Base-by-base conservation (phyloP, 805 yeast genomes). In the Starmerella vaccinii region DNA sequence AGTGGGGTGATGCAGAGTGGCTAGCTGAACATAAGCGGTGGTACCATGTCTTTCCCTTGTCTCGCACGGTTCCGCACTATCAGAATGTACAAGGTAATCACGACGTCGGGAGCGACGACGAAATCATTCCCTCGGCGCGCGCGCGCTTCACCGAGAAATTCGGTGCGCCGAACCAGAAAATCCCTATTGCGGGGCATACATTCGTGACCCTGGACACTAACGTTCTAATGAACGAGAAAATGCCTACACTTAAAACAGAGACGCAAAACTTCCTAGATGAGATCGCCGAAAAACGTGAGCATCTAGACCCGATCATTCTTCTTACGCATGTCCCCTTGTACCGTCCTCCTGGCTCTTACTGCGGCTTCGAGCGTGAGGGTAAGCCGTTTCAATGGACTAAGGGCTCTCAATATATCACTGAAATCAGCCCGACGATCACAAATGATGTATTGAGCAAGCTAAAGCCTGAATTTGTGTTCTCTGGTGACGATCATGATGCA, bases 401-500 rank as follows among this genome's bases (percentile, higher is more conserved):
- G 54, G 99, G 99, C 1, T 68, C 72, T 18, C 97, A 92, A 63
- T 92, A 87, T 65, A 95, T 89, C 66, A 89, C 95, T 0, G 90
- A 85, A n/a, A 72, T 92, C 9, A 83, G 80, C 46, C 69, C 75
- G 27, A 75, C 73, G 1, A 61, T 82, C 4, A 71, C 90, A 0
- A 73, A 77, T 37, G 73, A 76, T 19, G 72, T 92, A 5, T 66
- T 92, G 41, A 59, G 71, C 6, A 69, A 66, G 9, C 64, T 90
- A 1, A 67, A 74, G 42, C 99, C 99, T 0, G 71, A 71, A 15
- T 65, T 81, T 10, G 73, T 84, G 4, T 85, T 88, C 61, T 79
- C 94, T 5, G 99, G 98, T 1, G 99, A 92, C 65, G 98, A 92
- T 64, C 99, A 92, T 68, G 98, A 92, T 65, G 88, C 86, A 59